Conservation (phyloP, 768 basidiomycete species). For the Gelatoporia subvermispora region DNA sequence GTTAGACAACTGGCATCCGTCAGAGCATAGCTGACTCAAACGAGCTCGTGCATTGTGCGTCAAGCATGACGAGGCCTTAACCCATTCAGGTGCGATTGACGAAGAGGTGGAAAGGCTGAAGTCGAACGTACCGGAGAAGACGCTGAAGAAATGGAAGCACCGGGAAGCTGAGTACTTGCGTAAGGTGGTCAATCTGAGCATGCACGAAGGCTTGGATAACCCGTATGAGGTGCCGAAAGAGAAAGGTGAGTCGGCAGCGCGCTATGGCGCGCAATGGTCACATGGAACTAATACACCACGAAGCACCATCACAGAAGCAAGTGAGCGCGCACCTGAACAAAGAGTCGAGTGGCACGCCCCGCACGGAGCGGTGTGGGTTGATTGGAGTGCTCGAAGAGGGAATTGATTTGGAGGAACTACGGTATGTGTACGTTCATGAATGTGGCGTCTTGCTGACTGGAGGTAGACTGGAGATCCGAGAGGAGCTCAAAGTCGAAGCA, state of each 20-base stretch:
- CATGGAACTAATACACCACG: too few relatives aligned
- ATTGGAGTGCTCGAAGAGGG: neutral
- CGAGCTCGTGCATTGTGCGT: neutral
- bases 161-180: neutral
- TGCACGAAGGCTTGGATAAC: conserved; percentile 1
- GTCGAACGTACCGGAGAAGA: neutral
- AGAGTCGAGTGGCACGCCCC: neutral
- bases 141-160: neutral
- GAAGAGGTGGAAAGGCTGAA: neutral
- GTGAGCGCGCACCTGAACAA: neutral
- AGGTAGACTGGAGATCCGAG: too few relatives aligned
- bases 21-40: neutral
- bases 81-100: neutral
- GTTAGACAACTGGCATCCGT: neutral
- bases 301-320: neutral
- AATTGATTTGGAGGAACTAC: neutral
- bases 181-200: neutral
- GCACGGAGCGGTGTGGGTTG: neutral
- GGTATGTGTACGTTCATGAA: neutral
- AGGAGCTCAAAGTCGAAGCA: too few relatives aligned
- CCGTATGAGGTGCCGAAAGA: neutral
- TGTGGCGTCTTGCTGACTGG: too few relatives aligned
- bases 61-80: too few relatives aligned
- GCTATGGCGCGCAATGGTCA: neutral
- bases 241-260: neutral